Evolutionary conservation across 2,329 filamentous ascomycete species (phyloP).

Genomic region (Cladosporium sp.): DNA sequence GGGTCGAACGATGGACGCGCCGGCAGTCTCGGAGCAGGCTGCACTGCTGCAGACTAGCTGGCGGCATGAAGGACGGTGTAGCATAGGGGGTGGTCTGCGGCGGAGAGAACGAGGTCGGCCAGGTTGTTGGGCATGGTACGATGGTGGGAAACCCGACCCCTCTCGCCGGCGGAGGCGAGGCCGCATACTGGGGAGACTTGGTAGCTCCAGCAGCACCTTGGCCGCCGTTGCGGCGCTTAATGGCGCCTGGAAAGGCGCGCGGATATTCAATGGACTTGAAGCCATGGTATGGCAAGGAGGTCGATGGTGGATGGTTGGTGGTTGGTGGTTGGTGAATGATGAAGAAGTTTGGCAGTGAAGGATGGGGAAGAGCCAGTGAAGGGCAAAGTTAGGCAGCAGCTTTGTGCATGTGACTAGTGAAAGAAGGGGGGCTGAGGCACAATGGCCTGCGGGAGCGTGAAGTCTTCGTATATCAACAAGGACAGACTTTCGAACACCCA

Average conservation of each 20-base stretch:
- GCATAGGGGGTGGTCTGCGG: neutral
- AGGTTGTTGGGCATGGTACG: neutral
- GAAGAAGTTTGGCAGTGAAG: neutral
- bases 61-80: neutral
- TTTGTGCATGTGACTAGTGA: neutral
- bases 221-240: constrained; percentile 52
- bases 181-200: constrained; percentile 36
- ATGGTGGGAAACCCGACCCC: neutral
- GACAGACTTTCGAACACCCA: neutral
- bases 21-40: constrained; percentile 58
- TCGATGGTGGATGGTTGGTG: neutral
- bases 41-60: constrained; percentile 25
- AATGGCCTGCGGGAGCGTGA: neutral
- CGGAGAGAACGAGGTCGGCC: neutral
- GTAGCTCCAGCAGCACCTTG: constrained; percentile 25
- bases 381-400: neutral
- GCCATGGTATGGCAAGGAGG: neutral
- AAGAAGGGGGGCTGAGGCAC: neutral
- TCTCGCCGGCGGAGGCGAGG: neutral
- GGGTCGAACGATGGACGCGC: constrained; percentile 60
- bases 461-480: neutral
- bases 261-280: neutral
- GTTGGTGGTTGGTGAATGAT: neutral
- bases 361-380: neutral
- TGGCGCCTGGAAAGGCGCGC: constrained; percentile 59